Evolutionary conservation across 768 basidiomycete genomes (phyloP).

Genomic region (Brasilioporus rufonigricans): DNA sequence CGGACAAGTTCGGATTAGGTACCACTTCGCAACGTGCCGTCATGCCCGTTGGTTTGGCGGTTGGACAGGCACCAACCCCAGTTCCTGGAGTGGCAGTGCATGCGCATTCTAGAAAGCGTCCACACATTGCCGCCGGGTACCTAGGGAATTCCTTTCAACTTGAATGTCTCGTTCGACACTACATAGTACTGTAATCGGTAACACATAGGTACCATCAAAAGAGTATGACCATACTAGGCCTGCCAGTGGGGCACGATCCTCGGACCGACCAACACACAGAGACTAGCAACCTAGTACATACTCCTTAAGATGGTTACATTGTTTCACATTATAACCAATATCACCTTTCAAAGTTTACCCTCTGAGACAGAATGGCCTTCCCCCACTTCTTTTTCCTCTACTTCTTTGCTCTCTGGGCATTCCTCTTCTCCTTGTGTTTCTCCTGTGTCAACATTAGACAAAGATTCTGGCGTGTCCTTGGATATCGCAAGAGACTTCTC

Average conservation of each 20-base stretch:
- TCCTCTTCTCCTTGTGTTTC: background rate
- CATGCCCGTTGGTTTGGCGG: background rate
- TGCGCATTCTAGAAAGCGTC: too few relatives aligned
- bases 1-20: background rate
- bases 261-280: background rate
- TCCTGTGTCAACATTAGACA: background rate
- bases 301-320: background rate
- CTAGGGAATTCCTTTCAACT: too few relatives aligned
- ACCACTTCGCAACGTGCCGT: background rate
- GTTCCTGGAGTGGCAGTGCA: too few relatives aligned
- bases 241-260: background rate
- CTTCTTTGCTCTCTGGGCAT: background rate
- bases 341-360: background rate
- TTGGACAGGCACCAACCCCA: background rate
- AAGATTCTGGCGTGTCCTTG: background rate
- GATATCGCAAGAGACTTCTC: slow-evolving; percentile 21
- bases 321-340: too few relatives aligned
- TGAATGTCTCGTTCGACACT: too few relatives aligned
- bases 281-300: background rate
- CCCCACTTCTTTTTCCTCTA: background rate
- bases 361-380: slow-evolving; percentile 1
- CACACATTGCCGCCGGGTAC: too few relatives aligned
- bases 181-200: too few relatives aligned
- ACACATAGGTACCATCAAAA: too few relatives aligned
- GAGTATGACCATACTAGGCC: too few relatives aligned